Evolutionary conservation across 2,329 filamentous ascomycete species (phyloP).

Genomic region (Aspergillus ochraceus): DNA sequence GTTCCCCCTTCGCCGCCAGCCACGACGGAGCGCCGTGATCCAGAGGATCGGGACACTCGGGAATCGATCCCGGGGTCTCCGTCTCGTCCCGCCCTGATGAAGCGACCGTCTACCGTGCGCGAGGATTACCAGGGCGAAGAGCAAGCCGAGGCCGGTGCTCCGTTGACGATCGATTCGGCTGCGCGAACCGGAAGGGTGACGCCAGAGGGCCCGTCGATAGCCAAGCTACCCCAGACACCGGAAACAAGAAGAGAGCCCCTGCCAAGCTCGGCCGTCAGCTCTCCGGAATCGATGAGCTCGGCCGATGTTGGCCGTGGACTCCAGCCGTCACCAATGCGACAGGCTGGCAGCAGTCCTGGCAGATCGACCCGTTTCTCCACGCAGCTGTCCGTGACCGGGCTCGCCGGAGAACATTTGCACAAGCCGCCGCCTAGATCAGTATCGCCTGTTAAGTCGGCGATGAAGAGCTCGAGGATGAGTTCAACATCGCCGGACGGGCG

Average conservation of each 20-base stretch:
- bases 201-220: slow-evolving; percentile 6
- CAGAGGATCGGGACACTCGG: not conserved
- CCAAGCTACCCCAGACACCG: slow-evolving; percentile 12
- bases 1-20: slow-evolving; percentile 11
- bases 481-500: slow-evolving; percentile 37
- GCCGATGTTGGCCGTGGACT: slow-evolving; percentile 13
- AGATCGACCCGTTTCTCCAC: slow-evolving; percentile 59
- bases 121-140: slow-evolving; percentile 44
- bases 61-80: not conserved
- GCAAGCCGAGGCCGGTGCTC: slow-evolving; percentile 25
- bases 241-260: slow-evolving; percentile 10
- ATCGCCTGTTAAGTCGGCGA: slow-evolving; percentile 62
- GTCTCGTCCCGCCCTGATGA: slow-evolving; percentile 14
- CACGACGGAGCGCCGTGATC: slow-evolving; percentile 3
- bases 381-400: slow-evolving; percentile 49
- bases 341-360: slow-evolving; percentile 52
- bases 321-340: slow-evolving; percentile 27
- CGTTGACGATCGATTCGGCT: not conserved
- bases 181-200: slow-evolving; percentile 1
- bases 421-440: slow-evolving; percentile 60
- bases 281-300: slow-evolving; percentile 21
- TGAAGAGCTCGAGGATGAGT: slow-evolving; percentile 57
- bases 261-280: slow-evolving; percentile 19
- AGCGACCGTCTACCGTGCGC: slow-evolving; percentile 41
- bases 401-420: slow-evolving; percentile 50